These are phyloP conservation scores for Sambucus nigra DNA, from an alignment of 129 eudicot species.

Conservation along the genomic window DNA sequence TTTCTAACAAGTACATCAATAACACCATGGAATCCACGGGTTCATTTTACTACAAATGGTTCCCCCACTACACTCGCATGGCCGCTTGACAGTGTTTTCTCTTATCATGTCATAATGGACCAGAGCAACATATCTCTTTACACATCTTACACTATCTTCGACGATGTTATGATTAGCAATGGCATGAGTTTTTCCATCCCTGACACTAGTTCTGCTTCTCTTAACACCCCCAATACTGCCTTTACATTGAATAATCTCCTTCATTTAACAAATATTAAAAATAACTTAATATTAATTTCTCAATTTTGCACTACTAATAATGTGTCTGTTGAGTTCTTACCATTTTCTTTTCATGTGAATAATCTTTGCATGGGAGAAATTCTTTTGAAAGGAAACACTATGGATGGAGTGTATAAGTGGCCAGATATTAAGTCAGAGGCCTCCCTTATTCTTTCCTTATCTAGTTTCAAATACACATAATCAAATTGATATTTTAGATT, in stretches of 20 bases:
- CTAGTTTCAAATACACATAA: not conserved
- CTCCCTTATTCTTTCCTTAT: not conserved
- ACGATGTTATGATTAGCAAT: not conserved
- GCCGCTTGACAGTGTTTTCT: not conserved
- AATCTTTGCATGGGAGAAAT: conserved; percentile 13
- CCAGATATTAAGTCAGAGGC: not conserved
- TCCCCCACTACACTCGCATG: not conserved
- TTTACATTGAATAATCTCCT: not conserved
- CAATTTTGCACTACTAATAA: not conserved
- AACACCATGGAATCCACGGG: not conserved
- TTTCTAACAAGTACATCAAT: not conserved
- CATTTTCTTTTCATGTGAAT: no score
- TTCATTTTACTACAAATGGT: not conserved
- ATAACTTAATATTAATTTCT: not conserved
- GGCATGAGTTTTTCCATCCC: not conserved
- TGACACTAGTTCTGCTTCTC: not conserved
- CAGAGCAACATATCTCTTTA: not conserved
- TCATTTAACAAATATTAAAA: not conserved
- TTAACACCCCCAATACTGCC: not conserved
- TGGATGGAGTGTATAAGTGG: not conserved
- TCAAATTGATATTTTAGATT: not conserved
- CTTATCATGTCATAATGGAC: conserved; percentile 1
- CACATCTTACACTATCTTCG: not conserved
- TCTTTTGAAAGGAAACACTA: not conserved
- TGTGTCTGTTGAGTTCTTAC: no score